Evolutionary conservation across 2,329 filamentous ascomycete species (phyloP).

Genomic region (Byssochlamys sp.): DNA sequence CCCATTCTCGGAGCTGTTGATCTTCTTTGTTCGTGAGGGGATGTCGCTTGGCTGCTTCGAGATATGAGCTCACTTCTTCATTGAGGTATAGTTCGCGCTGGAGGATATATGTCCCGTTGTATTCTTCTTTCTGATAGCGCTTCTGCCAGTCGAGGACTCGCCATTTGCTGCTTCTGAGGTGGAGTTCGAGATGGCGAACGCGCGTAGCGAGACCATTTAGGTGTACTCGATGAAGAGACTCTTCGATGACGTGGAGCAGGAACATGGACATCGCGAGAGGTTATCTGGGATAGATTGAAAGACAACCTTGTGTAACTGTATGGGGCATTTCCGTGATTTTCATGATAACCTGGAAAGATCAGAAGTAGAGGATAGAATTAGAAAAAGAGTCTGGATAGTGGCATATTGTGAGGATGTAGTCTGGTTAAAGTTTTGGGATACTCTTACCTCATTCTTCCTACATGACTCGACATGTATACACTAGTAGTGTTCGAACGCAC

Average conservation of each 20-base stretch:
- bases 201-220: not conserved
- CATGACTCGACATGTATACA: not conserved
- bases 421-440: not conserved
- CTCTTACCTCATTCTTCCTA: not conserved
- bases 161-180: not conserved
- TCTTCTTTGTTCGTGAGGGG: not conserved
- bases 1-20: not conserved
- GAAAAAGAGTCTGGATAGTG: not conserved
- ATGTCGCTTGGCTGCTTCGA: not conserved
- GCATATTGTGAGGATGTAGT: not conserved
- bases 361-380: not conserved
- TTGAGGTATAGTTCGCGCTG: not conserved
- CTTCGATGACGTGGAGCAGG: not conserved
- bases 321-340: not conserved
- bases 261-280: not conserved
- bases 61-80: not conserved
- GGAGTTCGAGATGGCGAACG: not conserved
- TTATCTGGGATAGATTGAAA: too few relatives aligned
- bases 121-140: not conserved
- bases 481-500: not conserved
- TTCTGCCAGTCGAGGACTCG: not conserved
- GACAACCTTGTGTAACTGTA: not conserved
- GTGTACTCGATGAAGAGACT: not conserved
- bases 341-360: not conserved
- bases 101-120: not conserved